phyloP scores from a whole-genome alignment of 306 rosid genomes.

The Ammopiptanthus mongolicus region DNA sequence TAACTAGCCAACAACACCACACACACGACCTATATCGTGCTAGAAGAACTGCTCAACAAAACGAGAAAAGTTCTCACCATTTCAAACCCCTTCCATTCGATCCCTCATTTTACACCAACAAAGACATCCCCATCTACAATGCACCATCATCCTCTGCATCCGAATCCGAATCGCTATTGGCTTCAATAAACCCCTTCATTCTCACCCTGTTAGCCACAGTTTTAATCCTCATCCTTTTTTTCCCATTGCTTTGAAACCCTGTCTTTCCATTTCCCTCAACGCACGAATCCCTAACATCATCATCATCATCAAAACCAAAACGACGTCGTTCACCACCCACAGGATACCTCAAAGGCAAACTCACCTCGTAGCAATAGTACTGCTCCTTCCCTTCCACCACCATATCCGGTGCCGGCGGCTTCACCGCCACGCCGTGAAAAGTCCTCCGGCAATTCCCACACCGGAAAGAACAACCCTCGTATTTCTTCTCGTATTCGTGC shows the following conservation, averaged over 20 bases:
- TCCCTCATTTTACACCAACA: constrained; percentile 8
- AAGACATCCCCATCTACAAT: constrained; percentile 27
- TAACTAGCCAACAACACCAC: background rate
- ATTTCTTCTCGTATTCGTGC: constrained; percentile 48
- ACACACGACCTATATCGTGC: background rate
- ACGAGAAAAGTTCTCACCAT: background rate
- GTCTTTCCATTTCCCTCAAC: background rate
- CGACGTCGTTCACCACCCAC: background rate
- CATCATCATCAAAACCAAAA: background rate
- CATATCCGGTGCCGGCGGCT: constrained; percentile 33
- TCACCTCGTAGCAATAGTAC: constrained; percentile 39
- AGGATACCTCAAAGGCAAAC: constrained; percentile 26
- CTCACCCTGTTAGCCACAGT: constrained; percentile 35
- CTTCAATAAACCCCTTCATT: background rate
- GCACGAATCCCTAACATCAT: background rate
- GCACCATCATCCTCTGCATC: background rate
- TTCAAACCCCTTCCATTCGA: background rate
- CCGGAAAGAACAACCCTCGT: constrained; percentile 46
- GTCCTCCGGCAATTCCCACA: constrained; percentile 52
- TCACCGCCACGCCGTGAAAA: constrained; percentile 60
- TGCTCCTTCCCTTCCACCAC: constrained; percentile 46
- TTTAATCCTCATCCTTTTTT: constrained; percentile 32
- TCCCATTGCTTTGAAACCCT: background rate
- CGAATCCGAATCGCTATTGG: background rate
- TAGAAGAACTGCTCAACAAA: background rate